phyloP scores from a whole-genome alignment of 352 stramenopile genomes.

The Nothophytophthora sp. region DNA sequence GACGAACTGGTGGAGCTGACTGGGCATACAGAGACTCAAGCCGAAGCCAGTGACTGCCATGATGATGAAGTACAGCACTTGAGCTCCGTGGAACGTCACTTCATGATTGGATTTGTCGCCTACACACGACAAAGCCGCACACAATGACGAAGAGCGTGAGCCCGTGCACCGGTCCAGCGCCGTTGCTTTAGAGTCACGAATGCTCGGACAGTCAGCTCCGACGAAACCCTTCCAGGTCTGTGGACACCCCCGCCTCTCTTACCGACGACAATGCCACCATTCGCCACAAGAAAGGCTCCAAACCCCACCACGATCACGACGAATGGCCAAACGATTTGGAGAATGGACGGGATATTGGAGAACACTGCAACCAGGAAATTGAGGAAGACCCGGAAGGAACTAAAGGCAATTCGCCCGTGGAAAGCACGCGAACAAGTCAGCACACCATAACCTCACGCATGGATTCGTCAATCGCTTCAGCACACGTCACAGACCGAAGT shows the following conservation, averaged over 20 bases:
- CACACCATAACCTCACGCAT: neutral
- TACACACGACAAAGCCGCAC: conserved; percentile 12
- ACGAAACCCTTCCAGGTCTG: neutral
- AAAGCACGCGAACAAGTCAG: neutral
- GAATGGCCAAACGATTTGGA: conserved; percentile 74
- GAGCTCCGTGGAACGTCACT: conserved; percentile 65
- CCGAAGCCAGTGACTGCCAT: conserved; percentile 65
- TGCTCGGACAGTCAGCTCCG: no score
- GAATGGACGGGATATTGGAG: conserved; percentile 51
- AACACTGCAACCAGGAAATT: conserved; percentile 63
- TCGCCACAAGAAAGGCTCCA: conserved; percentile 61
- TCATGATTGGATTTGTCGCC: conserved; percentile 88
- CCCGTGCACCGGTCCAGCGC: no score
- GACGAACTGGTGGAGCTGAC: conserved; percentile 35
- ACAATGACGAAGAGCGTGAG: no score
- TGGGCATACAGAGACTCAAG: conserved; percentile 37
- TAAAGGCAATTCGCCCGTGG: conserved; percentile 7
- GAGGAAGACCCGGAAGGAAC: conserved; percentile 42
- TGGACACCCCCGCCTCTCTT: conserved; percentile 7
- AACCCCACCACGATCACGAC: conserved; percentile 59
- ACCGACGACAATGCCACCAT: conserved; percentile 85
- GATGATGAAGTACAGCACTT: conserved; percentile 82
- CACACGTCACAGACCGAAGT: neutral
- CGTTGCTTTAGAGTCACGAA: no score
- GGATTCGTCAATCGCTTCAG: conserved; percentile 3